phyloP scores from a whole-genome alignment of 2,329 filamentous ascomycete genomes.

The Albophoma yamanashiensis region DNA sequence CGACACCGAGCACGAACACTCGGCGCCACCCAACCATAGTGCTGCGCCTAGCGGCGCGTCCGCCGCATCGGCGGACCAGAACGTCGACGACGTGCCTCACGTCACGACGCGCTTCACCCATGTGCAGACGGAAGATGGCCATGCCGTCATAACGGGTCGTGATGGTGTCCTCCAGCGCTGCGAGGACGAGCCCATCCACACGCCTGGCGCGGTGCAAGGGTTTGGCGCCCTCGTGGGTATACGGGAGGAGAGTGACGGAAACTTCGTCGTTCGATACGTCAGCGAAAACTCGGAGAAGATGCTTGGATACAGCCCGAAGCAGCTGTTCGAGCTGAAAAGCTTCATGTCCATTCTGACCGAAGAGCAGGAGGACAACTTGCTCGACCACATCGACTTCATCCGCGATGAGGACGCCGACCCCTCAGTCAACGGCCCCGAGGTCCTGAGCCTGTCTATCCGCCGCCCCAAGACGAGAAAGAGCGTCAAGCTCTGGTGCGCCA shows the following conservation, averaged over 20 bases:
- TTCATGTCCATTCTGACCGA: conserved; percentile 79
- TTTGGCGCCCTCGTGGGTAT: conserved; percentile 72
- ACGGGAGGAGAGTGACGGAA: conserved; percentile 57
- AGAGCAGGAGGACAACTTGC: conserved; percentile 71
- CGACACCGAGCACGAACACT: conserved; percentile 3
- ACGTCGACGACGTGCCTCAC: conserved; percentile 30
- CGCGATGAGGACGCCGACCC: conserved; percentile 73
- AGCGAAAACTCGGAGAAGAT: conserved; percentile 72
- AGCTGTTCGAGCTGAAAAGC: conserved; percentile 62
- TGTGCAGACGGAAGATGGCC: conserved; percentile 62
- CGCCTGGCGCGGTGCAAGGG: conserved; percentile 69
- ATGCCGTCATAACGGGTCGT: conserved; percentile 72
- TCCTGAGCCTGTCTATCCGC: conserved; percentile 71
- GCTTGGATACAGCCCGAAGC: conserved; percentile 65
- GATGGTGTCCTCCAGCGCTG: conserved; percentile 67
- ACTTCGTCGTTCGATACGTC: conserved; percentile 58
- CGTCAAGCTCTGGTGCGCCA: conserved; percentile 76
- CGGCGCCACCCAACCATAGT: background rate
- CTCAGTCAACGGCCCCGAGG: conserved; percentile 66
- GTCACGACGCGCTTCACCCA: conserved; percentile 72
- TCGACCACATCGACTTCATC: conserved; percentile 84
- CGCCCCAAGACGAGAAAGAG: conserved; percentile 38
- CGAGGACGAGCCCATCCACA: conserved; percentile 85
- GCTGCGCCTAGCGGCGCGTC: conserved; percentile 6
- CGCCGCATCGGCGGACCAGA: conserved; percentile 10